Evolutionary conservation across 768 basidiomycete genomes (phyloP), one percentile per base, ranked within the genome.

Genomic region (Pleurotus salmoneostramineus): DNA sequence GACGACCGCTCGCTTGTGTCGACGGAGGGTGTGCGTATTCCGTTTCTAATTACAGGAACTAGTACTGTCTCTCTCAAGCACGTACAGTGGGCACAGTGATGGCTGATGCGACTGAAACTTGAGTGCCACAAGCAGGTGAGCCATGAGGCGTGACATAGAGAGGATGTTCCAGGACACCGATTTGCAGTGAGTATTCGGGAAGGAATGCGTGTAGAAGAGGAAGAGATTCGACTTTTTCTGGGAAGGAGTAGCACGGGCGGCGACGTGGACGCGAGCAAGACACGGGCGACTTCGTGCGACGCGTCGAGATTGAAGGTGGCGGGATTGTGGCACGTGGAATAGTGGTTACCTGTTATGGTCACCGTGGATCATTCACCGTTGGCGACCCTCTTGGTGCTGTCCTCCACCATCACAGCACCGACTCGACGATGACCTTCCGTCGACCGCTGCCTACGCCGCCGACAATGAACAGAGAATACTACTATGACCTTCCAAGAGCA

Each of bases 371-470:
- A 49, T 57, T 47, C 56, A 57, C 44, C 34, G 46, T 44, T 21
- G 8, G 36, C 37, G 14, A 27, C 14, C 43, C 47, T 33, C 27
- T 5, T 40, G 12, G 57, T 47, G 44, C 34, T 50, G 51, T 48
- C 46, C 37, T n/a, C 37, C 59, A 36, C 45, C 51, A 32, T n/a
- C 45, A n/a, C 17, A 51, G 43, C 31, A 40, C 17, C 17, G 15
- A 21, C n/a, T 35, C 46, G 42, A 66, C 64, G 65, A 56, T 66
- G 58, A 63, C 58, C 34, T 56, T 37, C 51, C 66, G 62, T 47
- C 69, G 71, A 40, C 71, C 70, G 17, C 56, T 72, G 47, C 72
- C 69, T 56, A 50, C 64, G 21, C 69, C 66, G 46, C 71, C 66
- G 17, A 69, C 68, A 47, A 64, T 69, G 62, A 64, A 67, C 15